Base-by-base conservation (phyloP, 2,329 filamentous ascomycete genomes). In the Capronia coronata region DNA sequence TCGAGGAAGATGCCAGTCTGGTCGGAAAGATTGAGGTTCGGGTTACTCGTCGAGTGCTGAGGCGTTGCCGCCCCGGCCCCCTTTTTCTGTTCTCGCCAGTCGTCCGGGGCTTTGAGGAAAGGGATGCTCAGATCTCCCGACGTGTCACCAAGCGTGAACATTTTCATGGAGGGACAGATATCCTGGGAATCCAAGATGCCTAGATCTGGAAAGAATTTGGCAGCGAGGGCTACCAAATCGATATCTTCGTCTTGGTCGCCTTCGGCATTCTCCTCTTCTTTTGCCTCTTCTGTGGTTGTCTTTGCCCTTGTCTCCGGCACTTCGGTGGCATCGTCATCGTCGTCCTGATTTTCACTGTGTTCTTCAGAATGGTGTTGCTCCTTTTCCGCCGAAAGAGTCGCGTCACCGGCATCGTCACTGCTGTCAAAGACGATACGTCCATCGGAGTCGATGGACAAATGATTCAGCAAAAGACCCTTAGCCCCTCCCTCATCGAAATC, bases 401-500 rank as follows among this genome's bases (percentile, higher is more conserved):
- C 73, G 48, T 82, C 78, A 49, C 76, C 73, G 13, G 74, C 73
- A 65, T 97, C 93, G 65, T 98, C 91, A 63, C 90, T 97, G 71
- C 91, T 97, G 70, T 98, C 93, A 64, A 98, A 98, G 3, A 98
- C 90, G 55, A 98, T 98, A 29, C 91, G 81, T 35, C 93, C 93
- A 57, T 88, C 82, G 1, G 81, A 80, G 67, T 98, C 93, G 57
- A 98, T 96, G 64, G 91, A 87, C n/a, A 98, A 75, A 68, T 98
- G 91, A 64, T 98, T 98, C 25, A 98, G 77, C 16, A 98, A 75
- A 35, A 98, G 75, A 16, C 93, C 93, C 68, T 97, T 98, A 49
- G 93, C 93, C 49, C 93, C 93, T 16, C 93, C 93, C 71, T 98
- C 93, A 64, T 98, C 93, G 59, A 98, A 98, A 71, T 98, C 93